Base-by-base conservation (phyloP, 768 basidiomycete species). In the Panellus pusillus region DNA sequence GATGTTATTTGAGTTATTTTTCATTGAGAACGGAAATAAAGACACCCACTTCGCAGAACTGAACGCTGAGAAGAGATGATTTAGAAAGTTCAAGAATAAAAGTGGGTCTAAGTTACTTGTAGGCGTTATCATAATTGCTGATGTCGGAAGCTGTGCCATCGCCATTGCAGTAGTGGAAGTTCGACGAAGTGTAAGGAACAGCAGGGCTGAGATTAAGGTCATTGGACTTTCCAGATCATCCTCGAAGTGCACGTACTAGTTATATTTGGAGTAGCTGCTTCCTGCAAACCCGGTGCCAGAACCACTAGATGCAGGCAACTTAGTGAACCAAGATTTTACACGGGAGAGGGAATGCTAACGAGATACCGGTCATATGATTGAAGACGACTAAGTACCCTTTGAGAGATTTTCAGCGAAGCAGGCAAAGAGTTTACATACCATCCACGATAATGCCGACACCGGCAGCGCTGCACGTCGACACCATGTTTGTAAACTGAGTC, bases 301-400 rank as follows among this genome's bases (percentile, higher is more conserved):
- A 2, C 50, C 54, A 11, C 51, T 57, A 40, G 7, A 42, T 6
- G 24, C 24, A 37, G 37, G 20, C 4, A 38, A 24, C 3, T 31
- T 18, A 28, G 15, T 37, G 24, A 17, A n/a, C 17, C 18, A 20
- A 42, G 13, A 44, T 38, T 8, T 28, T 28, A 18, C 4, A 2
- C 12, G 15, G 3, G 31, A 48, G 20, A 50, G 13, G 11, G 20
- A 19, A 37, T 18, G 15, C 56, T 8, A 19, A 18, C 13, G 62
- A 24, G 24, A 24, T 24, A 24, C 24, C 66, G 11, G 69, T 48
- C 75, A 77, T 77, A 52, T 78, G 76, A 52, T 78, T 77, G 58
- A 68, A 70, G 32, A 77, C 64, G 9, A 71, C 72, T 58, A 27
- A 29, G 17, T 4, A 24, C n/a, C 11, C 14, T 19, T 28, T 54